These are phyloP conservation scores for Pseudomassariella vexata DNA, from an alignment of 2,329 filamentous ascomycete genomes.

Conservation along the genomic window DNA sequence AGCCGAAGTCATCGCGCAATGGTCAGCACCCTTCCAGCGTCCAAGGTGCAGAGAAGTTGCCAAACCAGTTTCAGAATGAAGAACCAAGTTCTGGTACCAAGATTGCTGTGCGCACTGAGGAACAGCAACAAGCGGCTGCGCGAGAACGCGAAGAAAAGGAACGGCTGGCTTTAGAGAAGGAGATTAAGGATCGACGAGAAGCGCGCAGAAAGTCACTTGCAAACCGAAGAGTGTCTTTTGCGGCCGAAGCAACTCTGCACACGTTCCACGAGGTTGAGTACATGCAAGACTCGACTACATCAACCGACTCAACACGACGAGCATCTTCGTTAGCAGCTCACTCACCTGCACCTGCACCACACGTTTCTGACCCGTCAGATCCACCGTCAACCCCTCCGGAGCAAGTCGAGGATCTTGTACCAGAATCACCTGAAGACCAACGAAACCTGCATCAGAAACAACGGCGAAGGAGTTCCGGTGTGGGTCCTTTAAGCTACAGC, in stretches of 20 bases:
- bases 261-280: constrained; percentile 95
- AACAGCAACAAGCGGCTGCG: constrained; percentile 64
- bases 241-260: constrained; percentile 92
- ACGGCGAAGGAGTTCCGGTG: constrained; percentile 58
- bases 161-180: constrained; percentile 51
- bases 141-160: constrained; percentile 65
- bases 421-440: constrained; percentile 59
- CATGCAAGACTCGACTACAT: constrained; percentile 78
- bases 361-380: constrained; percentile 42
- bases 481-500: constrained; percentile 59
- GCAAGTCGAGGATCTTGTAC: constrained; percentile 50
- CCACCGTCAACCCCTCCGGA: constrained; percentile 58
- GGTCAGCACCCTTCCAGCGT: constrained; percentile 31
- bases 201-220: constrained; percentile 88
- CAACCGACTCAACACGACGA: constrained; percentile 69
- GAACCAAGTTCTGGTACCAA: constrained; percentile 39
- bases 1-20: constrained; percentile 55
- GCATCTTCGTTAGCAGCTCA: constrained; percentile 52
- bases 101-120: constrained; percentile 62
- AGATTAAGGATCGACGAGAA: constrained; percentile 68
- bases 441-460: constrained; percentile 58
- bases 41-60: constrained; percentile 33
- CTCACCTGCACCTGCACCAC: constrained; percentile 16
- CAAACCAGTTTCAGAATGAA: constrained; percentile 39
- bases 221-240: constrained; percentile 91